Evolutionary conservation across 768 basidiomycete species (phyloP), one percentile per base, ranked within the genome.

Genomic region (Leucocoprinus birnbaumii): DNA sequence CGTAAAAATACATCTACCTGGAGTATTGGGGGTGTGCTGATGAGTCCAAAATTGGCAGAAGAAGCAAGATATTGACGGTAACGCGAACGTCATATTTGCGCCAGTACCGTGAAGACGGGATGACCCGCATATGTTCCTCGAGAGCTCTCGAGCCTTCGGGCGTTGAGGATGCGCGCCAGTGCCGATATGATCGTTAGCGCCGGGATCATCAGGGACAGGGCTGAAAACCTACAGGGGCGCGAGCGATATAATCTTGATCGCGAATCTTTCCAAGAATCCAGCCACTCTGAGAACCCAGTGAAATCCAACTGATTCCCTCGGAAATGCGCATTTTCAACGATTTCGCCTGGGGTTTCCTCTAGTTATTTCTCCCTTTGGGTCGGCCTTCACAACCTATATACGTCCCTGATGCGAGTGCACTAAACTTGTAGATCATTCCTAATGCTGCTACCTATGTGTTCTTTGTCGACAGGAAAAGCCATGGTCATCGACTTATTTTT

Each of bases 281-380:
- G 40, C 25, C 18, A 16, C 25, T 9, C 25, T 16, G n/a, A 25
- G 46, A 53, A 43, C 52, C 52, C 9, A 34, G n/a, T 38, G n/a
- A 19, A 45, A 53, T 53, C 52, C 44, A 40, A 46, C 34, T 38
- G 24, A 53, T 53, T 22, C 16, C 52, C 52, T 53, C 52, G 44
- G 52, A 53, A 53, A 53, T 47, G 44, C 18, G 37, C 21, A 24
- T 46, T 22, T 27, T 53, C 52, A 26, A 34, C 52, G 52, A 53
- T 53, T 27, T n/a, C 43, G 25, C 43, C 46, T 47, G 52, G 44
- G 44, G 31, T 47, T 53, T 18, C 44, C 21, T 26, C 34, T 42
- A 40, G 50, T 18, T 51, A 43, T 37, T 34, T 44, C 11, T 21
- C 18, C 44, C n/a, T n/a, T n/a, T n/a, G n/a, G n/a, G n/a, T n/a